Evolutionary conservation across 78 protist genomes (phyloP).

Genomic region (slime mould (Dictyostelium discoideum)): dicty_2.7 NC_007090.3:1708501-1709000

Average conservation of each 20-base stretch:
- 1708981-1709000: neutral
- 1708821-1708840: too few species aligned
- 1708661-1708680: slow-evolving; percentile 99
- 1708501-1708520: too few species aligned
- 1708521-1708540: slow-evolving; percentile 96
- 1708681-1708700: slow-evolving; percentile 89
- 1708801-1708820: too few species aligned
- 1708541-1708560: slow-evolving; percentile 93
- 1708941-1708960: slow-evolving; percentile 60
- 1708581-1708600: slow-evolving; percentile 88
- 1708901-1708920: slow-evolving; percentile 96
- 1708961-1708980: neutral
- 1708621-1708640: slow-evolving; percentile 91
- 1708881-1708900: slow-evolving; percentile 90
- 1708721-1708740: slow-evolving; percentile 89
- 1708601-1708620: slow-evolving; percentile 97
- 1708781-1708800: too few species aligned
- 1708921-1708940: slow-evolving; percentile 91
- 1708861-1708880: neutral
- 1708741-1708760: slow-evolving; percentile 93
- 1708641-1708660: slow-evolving; percentile 98
- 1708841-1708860: slow-evolving; percentile 66
- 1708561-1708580: slow-evolving; percentile 95
- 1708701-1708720: slow-evolving; percentile 93
- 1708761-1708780: slow-evolving; percentile 58